Conservation (phyloP, 257 asterid genomes). For the Ligustrum vulgare region DNA sequence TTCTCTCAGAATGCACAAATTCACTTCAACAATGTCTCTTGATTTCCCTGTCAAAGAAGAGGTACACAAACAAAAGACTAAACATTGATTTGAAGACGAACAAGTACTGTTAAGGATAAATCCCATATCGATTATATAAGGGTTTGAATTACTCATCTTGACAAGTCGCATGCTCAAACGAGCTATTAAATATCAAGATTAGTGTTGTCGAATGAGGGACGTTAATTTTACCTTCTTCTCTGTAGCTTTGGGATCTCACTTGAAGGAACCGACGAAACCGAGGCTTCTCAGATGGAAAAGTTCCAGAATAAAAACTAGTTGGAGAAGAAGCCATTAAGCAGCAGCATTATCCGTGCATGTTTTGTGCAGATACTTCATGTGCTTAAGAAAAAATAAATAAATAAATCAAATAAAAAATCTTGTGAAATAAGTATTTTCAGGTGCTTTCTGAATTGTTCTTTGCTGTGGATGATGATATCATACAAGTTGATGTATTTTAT, state of each 20-base stretch:
- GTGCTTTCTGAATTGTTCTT: not conserved
- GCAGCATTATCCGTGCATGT: not conserved
- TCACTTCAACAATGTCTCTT: not conserved
- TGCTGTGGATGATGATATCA: not conserved
- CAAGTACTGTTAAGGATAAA: not conserved
- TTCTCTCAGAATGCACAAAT: not conserved
- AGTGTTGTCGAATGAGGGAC: not conserved
- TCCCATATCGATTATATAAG: too few relatives aligned
- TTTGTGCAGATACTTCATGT: not conserved
- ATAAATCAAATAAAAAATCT: too few relatives aligned
- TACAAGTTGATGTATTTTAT: not conserved
- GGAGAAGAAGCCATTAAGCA: not conserved
- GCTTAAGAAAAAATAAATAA: not conserved
- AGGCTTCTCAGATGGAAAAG: not conserved
- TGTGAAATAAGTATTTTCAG: not conserved
- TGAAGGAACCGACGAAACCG: not conserved
- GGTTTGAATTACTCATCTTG: too few relatives aligned
- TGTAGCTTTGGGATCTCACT: not conserved
- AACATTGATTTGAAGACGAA: not conserved
- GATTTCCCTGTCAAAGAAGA: not conserved
- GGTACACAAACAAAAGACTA: not conserved
- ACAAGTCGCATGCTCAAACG: not conserved
- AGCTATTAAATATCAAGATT: not conserved
- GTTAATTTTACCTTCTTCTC: not conserved
- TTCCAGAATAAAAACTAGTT: not conserved